Evolutionary conservation across 1,284 basidiomycete genomes (phyloP).

Genomic region (Fomitopsis schrenkii): DNA sequence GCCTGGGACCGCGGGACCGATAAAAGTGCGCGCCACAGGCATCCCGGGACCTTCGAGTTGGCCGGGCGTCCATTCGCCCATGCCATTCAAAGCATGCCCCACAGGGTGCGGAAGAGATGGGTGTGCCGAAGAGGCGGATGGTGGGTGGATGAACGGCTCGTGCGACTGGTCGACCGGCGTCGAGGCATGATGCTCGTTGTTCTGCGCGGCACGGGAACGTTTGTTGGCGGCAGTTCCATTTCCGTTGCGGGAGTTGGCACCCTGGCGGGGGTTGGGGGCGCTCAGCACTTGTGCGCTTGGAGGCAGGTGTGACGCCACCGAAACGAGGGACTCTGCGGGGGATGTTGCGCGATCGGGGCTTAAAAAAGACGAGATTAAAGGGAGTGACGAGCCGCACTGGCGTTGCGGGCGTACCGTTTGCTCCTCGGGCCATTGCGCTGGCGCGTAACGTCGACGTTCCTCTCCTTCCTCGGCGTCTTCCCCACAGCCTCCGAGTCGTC

Average conservation of each 20-base stretch:
- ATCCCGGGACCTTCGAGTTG: slow-evolving; percentile 75
- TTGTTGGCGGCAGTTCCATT: slow-evolving; percentile 22
- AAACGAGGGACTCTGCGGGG: slow-evolving; percentile 68
- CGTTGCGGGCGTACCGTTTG: slow-evolving; percentile 48
- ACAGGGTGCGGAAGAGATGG: slow-evolving; percentile 40
- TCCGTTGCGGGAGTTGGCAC: slow-evolving; percentile 14
- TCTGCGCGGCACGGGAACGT: slow-evolving; percentile 22
- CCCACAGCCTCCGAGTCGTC: slow-evolving; percentile 50
- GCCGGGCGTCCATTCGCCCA: slow-evolving; percentile 40
- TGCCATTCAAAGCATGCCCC: slow-evolving; percentile 14
- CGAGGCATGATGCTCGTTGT: slow-evolving; percentile 16
- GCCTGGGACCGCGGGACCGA: slow-evolving; percentile 12
- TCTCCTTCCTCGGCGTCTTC: slow-evolving; percentile 43
- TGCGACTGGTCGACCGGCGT: slow-evolving; percentile 23
- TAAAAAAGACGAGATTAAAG: neutral
- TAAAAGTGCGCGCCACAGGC: slow-evolving; percentile 50
- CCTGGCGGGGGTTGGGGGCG: slow-evolving; percentile 17
- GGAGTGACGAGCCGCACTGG: neutral
- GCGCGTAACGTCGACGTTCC: slow-evolving; percentile 32
- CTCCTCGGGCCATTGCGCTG: slow-evolving; percentile 46
- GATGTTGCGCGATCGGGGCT: slow-evolving; percentile 54
- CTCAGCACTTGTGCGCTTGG: slow-evolving; percentile 4
- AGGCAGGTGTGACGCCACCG: slow-evolving; percentile 54
- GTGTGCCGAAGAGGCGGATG: slow-evolving; percentile 34
- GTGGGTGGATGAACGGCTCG: slow-evolving; percentile 34